Percentiles rank a stretch among this genome's conserved stretches.
phyloP scores from a whole-genome alignment of 2,329 filamentous ascomycete species.

The Stachybotrys elegans region DNA sequence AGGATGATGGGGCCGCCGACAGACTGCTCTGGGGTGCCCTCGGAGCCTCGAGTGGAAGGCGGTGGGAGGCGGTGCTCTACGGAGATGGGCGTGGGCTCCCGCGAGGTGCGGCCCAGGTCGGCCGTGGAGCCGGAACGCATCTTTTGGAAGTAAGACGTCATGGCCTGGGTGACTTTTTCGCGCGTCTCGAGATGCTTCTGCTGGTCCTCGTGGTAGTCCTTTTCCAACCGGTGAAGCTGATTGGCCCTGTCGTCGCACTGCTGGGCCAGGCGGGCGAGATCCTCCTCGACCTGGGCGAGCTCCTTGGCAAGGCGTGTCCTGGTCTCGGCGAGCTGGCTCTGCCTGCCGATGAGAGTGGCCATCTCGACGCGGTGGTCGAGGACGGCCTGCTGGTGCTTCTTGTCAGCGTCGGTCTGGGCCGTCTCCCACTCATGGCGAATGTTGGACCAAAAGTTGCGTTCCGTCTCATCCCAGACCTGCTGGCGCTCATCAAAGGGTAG shows the following conservation, averaged over 20 bases:
- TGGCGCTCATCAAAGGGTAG: constrained; percentile 25
- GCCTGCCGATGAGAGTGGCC: constrained; percentile 20
- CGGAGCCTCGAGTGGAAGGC: not conserved
- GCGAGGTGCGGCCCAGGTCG: no score
- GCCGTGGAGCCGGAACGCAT: no score
- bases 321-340: constrained; percentile 20
- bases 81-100: not conserved
- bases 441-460: constrained; percentile 27
- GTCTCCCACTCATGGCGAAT: constrained; percentile 19
- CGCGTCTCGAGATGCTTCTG: constrained; percentile 21
- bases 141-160: constrained; percentile 5
- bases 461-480: constrained; percentile 30
- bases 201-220: constrained; percentile 23
- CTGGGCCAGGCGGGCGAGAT: constrained; percentile 25
- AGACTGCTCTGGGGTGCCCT: not conserved
- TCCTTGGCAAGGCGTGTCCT: constrained; percentile 22
- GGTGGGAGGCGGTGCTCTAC: no score
- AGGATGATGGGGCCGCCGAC: not conserved
- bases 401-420: constrained; percentile 16
- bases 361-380: constrained; percentile 22
- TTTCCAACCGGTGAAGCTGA: constrained; percentile 26
- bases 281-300: constrained; percentile 30
- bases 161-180: constrained; percentile 16
- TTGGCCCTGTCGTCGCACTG: constrained; percentile 26
- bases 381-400: constrained; percentile 17